Evolutionary conservation across 495 filamentous ascomycete species (phyloP).

Genomic region (Neurospora africana): DNA sequence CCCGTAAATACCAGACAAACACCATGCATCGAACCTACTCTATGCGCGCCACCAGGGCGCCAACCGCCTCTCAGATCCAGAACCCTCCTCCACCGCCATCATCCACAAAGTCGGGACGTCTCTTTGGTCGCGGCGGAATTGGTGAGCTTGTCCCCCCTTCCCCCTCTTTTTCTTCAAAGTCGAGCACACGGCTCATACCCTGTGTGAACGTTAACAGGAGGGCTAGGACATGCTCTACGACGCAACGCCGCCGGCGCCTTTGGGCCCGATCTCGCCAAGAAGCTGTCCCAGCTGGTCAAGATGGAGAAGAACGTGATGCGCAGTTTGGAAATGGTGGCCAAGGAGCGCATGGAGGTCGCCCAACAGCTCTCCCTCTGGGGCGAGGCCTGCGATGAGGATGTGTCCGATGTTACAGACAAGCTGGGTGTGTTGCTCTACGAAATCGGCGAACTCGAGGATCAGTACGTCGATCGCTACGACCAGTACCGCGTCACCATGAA

Average conservation of each 20-base stretch:
- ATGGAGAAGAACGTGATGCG: constrained; percentile 99
- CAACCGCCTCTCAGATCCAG: constrained; percentile 60
- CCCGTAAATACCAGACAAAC: constrained; percentile 1
- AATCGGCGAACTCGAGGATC: constrained; percentile 95
- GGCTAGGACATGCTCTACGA: constrained; percentile 83
- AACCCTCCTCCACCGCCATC: constrained; percentile 89
- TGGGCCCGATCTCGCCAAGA: constrained; percentile 92
- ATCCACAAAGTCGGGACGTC: constrained; percentile 74
- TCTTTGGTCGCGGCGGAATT: constrained; percentile 77
- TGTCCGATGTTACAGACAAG: constrained; percentile 98
- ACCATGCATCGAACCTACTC: constrained; percentile 96
- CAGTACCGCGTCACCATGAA: constrained; percentile 99
- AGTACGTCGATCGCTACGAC: constrained; percentile 96
- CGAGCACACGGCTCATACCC: neutral
- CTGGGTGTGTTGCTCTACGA: constrained; percentile 96
- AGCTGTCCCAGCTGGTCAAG: constrained; percentile 94
- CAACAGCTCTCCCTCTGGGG: constrained; percentile 99
- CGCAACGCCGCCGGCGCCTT: constrained; percentile 85
- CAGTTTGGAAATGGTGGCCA: constrained; percentile 87
- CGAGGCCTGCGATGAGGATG: constrained; percentile 91
- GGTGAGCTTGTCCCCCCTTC: constrained; percentile 40
- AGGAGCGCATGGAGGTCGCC: constrained; percentile 96
- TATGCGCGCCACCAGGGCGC: constrained; percentile 91
- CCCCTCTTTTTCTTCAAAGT: neutral
- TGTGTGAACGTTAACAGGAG: constrained; percentile 10